Evolutionary conservation across 768 basidiomycete species (phyloP), one percentile per base, ranked within the genome.

Genomic region (Russula ochroleuca): DNA sequence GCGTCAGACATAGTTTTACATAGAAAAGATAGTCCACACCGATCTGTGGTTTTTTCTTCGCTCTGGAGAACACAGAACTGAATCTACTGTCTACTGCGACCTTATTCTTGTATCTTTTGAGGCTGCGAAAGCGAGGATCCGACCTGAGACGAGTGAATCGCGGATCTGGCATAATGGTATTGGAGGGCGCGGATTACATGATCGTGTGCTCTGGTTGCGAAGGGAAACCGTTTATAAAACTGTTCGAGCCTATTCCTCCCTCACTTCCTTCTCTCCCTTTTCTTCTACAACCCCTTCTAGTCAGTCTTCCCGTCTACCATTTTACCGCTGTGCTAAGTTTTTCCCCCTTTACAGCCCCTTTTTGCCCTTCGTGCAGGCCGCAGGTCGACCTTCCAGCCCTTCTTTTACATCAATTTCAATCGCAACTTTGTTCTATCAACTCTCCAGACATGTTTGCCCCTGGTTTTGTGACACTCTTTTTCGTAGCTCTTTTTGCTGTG

Each of bases 41-140:
- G 56, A 56, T 69, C 65, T 61, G 76, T 74, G 65, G 72, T 70
- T 64, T 70, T 25, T 72, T 72, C 54, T 72, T 77, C 17, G 52
- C 10, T 25, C 78, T 75, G 62, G 81, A 77, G 49, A 98, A 84
- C 21, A 97, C 81, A 59, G 80, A 77, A 73, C 88, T 92, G 81
- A 98, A 99, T 25, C 97, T 86, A 13, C 94, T 87, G 73, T 99
- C 97, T 41, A 98, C 83, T 58, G 89, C 83, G 57, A 97, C 87
- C 75, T 94, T 97, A 67, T 84, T 78, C 62, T 85, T 78, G 40
- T 87, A 84, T 74, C 87, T 92, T 73, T 85, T 90, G 2, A 92
- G 90, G 37, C 83, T 82, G 28, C 94, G 81, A 78, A 99, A 99
- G 54, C 97, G 85, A 51, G 97, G 97, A 73, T 99, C 96, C 15